Percentiles rank a stretch among this genome's conserved stretches.
These are phyloP conservation scores for Scleroderma citrinum DNA, from an alignment of 768 basidiomycete species.

Conservation along the genomic window DNA sequence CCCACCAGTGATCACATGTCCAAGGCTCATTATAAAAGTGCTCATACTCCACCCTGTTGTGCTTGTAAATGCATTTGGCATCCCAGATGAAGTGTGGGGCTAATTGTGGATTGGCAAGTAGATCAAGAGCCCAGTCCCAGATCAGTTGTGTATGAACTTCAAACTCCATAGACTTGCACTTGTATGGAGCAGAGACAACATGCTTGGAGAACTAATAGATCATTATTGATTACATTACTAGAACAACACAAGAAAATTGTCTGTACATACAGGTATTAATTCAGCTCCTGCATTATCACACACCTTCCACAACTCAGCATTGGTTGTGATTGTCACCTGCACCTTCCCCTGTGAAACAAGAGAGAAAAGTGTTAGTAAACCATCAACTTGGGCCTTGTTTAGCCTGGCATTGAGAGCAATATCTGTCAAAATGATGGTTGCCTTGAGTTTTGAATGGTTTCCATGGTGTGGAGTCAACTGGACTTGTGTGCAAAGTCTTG, in stretches of 20 bases:
- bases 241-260: too few species aligned
- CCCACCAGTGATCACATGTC: conserved; percentile 32
- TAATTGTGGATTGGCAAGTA: conserved; percentile 2
- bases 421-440: conserved; percentile 10
- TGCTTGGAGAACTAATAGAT: conserved; percentile 1
- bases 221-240: too few species aligned
- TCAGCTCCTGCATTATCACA: too few species aligned
- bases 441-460: background rate
- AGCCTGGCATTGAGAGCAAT: conserved; percentile 7
- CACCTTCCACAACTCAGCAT: too few species aligned
- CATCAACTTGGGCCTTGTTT: conserved; percentile 5
- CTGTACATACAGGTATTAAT: conserved; percentile 1
- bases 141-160: background rate
- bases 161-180: background rate
- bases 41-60: conserved; percentile 20
- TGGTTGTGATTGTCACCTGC: conserved; percentile 9
- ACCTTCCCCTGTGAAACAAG: conserved; percentile 6
- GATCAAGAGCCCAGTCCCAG: conserved; percentile 8
- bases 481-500: too few species aligned
- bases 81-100: conserved; percentile 25
- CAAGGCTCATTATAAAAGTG: conserved; percentile 32
- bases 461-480: too few species aligned
- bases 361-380: conserved; percentile 3
- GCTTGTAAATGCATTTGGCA: conserved; percentile 24
- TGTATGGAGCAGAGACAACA: background rate